A percentile compares a stretch with the other conserved stretches of the same genome.
These are phyloP conservation scores for Penicillium chermesinum DNA, from an alignment of 495 filamentous ascomycete species.

Conservation along the genomic window DNA sequence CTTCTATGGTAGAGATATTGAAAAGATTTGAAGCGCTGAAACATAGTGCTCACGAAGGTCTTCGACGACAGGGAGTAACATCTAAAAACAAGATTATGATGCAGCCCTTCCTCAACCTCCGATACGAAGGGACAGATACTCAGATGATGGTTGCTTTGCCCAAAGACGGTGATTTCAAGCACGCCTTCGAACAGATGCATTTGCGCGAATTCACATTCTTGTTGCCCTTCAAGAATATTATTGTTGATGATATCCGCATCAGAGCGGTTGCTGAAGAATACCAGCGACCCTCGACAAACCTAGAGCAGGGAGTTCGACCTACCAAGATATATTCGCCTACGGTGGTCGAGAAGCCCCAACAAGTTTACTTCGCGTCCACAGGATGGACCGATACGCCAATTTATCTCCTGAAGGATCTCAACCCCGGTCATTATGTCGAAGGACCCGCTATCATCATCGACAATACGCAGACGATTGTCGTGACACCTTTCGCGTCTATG, in stretches of 20 bases:
- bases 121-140: conserved; percentile 42
- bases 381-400: background rate
- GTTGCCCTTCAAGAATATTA: conserved; percentile 72
- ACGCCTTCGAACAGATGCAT: conserved; percentile 27
- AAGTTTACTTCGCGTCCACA: background rate
- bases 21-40: conserved; percentile 1
- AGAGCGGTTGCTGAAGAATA: conserved; percentile 80
- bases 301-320: no score
- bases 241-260: conserved; percentile 88
- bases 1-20: background rate
- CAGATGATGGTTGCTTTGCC: conserved; percentile 39
- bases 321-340: no score
- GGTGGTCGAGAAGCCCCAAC: no score
- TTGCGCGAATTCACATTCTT: conserved; percentile 90
- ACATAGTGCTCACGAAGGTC: conserved; percentile 15
- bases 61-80: no score
- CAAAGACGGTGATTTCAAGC: no score
- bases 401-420: background rate
- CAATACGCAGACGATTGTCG: background rate
- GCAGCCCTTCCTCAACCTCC: conserved; percentile 40
- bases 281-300: no score
- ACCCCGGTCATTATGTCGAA: background rate
- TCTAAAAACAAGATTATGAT: conserved; percentile 16
- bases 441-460: background rate
- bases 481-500: background rate